A percentile compares a stretch with the other conserved stretches of the same genome.
Conservation (phyloP, 768 basidiomycete species). For the Pholiota molesta region DNA sequence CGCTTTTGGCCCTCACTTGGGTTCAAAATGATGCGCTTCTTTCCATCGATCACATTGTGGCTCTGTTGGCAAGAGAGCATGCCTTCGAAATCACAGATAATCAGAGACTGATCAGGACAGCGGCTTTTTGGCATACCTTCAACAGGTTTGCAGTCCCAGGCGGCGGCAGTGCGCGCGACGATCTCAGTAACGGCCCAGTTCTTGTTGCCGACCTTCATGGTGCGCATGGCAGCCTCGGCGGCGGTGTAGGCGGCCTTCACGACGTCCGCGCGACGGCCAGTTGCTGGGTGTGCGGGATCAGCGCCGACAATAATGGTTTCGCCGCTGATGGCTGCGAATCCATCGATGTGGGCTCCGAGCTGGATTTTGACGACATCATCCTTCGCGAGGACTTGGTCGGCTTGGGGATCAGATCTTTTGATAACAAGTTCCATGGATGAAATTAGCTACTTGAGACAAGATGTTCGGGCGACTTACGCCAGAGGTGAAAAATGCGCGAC, state of each 20-base stretch:
- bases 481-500: slow-evolving; percentile 98
- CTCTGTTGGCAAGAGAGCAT: slow-evolving; percentile 95
- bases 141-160: slow-evolving; percentile 89
- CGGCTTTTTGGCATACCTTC: slow-evolving; percentile 62
- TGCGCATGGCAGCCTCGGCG: slow-evolving; percentile 89
- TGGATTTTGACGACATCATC: slow-evolving; percentile 96
- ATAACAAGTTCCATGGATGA: not conserved
- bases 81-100: slow-evolving; percentile 44
- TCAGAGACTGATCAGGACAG: slow-evolving; percentile 8
- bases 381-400: slow-evolving; percentile 70
- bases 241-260: slow-evolving; percentile 94
- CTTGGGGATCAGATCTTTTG: slow-evolving; percentile 72
- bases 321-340: slow-evolving; percentile 90
- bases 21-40: slow-evolving; percentile 93
- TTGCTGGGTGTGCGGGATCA: slow-evolving; percentile 70
- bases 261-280: slow-evolving; percentile 87
- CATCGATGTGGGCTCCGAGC: slow-evolving; percentile 97
- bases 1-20: slow-evolving; percentile 82
- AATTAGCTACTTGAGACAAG: slow-evolving; percentile 9
- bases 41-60: slow-evolving; percentile 95
- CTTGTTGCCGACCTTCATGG: slow-evolving; percentile 89
- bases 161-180: slow-evolving; percentile 69
- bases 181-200: slow-evolving; percentile 95
- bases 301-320: slow-evolving; percentile 93
- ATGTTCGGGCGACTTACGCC: slow-evolving; percentile 56